Conservation (phyloP, 305 asterid genomes). For the Fraxinus dipetala region DNA sequence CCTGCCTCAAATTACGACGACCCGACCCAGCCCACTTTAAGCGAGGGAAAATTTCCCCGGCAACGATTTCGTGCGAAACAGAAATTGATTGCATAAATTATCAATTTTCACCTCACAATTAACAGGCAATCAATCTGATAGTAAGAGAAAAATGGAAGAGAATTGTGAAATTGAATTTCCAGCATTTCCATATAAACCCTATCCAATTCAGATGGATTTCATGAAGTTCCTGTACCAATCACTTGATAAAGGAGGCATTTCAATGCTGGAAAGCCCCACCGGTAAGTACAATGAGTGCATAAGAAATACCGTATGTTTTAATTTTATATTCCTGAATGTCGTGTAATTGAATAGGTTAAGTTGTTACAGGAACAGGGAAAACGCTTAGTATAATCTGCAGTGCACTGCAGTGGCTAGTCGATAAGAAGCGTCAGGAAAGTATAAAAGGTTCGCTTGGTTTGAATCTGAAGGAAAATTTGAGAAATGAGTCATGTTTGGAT, state of each 20-base stretch:
- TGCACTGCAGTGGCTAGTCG: conserved; percentile 94
- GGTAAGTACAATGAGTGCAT: conserved; percentile 34
- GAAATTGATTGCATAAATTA: not conserved
- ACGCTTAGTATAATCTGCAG: conserved; percentile 94
- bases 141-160: conserved; percentile 29
- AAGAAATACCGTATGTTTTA: not conserved
- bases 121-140: not conserved
- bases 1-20: not conserved
- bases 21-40: not conserved
- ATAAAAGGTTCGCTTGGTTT: conserved; percentile 14
- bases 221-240: conserved; percentile 86
- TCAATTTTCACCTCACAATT: not conserved
- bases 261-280: conserved; percentile 98
- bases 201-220: conserved; percentile 91
- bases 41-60: not conserved
- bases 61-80: not conserved
- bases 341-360: conserved; percentile 10
- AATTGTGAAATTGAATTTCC: conserved; percentile 55
- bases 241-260: conserved; percentile 80
- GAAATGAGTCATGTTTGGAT: conserved; percentile 34
- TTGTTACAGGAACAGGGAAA: conserved; percentile 84
- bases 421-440: conserved; percentile 45
- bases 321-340: not conserved
- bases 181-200: conserved; percentile 82
- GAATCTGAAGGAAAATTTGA: conserved; percentile 28